phyloP scores from a whole-genome alignment of 306 rosid genomes.

The Trichosanthes truncata region DNA sequence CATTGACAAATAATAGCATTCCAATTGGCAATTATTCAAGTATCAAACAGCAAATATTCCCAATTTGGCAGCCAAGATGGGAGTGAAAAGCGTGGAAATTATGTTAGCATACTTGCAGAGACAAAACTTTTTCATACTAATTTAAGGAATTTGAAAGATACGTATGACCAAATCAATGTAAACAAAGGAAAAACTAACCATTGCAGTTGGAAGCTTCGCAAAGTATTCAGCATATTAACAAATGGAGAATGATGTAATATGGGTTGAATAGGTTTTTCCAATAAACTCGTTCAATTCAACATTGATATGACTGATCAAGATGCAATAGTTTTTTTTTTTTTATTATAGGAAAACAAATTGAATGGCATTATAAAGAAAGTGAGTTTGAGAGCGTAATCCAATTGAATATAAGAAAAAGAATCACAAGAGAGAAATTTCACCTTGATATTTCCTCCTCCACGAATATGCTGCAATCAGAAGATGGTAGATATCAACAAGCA shows the following conservation, averaged over 20 bases:
- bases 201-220: neutral
- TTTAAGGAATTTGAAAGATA: neutral
- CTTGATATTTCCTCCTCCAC: neutral
- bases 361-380: neutral
- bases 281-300: neutral
- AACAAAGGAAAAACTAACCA: neutral
- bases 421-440: neutral
- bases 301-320: neutral
- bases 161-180: constrained; percentile 2
- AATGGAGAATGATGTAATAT: neutral
- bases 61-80: neutral
- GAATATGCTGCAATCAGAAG: neutral
- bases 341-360: neutral
- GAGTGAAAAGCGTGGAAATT: neutral
- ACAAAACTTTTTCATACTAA: neutral
- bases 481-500: neutral
- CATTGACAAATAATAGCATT: neutral
- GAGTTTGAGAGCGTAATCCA: neutral
- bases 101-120: neutral
- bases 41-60: neutral
- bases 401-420: neutral
- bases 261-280: neutral
- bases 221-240: neutral
- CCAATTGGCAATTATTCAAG: neutral
- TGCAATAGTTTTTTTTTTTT: neutral